Base-by-base conservation (phyloP, 148 eudicot genomes). In the Amaranthus palmeri region DNA sequence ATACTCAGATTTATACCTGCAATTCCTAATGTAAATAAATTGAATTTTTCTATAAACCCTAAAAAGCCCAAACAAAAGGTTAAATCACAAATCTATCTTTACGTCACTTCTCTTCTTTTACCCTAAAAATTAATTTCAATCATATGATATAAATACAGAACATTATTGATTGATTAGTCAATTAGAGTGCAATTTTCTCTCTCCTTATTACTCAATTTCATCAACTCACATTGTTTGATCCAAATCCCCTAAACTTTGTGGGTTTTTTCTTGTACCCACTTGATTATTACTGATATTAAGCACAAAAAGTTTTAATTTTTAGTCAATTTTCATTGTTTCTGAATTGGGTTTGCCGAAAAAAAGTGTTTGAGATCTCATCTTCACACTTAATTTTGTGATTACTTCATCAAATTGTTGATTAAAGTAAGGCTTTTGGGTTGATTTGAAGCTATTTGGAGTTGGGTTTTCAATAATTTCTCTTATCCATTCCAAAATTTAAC, bases 281-380 rank as follows among this genome's bases (percentile, higher is more conserved):
- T 25, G 36, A 25, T 25, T 25, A 25, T 25, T 25, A 25, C 36
- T 25, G 36, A 25, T 25, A 25, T 25, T 25, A 25, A 25, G 36
- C 36, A 25, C 36, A 25, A 25, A 25, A 25, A 0, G 1, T 25
- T 25, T 25, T 25, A 25, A 25, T 25, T n/a, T 54, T 70, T 52
- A 13, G 41, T 6, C 45, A 36, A 1, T 67, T 66, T 56, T 57
- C 48, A 12, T 25, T 12, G 44, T 53, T 52, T 56, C 18, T 25
- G 11, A n/a, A 70, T 64, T 18, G 40, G 48, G 10, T 18, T 46
- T 15, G 14, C 44, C n/a, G 8, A 53, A 53, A 53, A 53, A 57
- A 54, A 41, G 12, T 72, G 44, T 10, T 43, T 48, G 54, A 67
- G 81, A 78, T 78, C 77, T 63, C 76, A 68, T 68, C 70, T 47